Conservation (phyloP, 345 rosid genomes). For the Syzygium jambos region DNA sequence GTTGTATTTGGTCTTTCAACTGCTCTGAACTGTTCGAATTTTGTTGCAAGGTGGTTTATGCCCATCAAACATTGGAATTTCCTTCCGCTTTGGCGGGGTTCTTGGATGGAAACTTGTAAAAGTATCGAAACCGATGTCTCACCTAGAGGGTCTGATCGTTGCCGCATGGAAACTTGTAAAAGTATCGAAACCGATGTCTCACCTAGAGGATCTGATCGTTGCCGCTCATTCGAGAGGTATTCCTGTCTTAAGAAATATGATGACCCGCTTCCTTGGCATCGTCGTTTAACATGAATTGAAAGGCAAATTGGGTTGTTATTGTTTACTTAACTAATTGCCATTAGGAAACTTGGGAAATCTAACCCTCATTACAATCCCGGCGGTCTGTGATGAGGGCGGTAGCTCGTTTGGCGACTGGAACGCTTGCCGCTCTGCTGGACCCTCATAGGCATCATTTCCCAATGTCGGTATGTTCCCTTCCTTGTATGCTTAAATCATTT, state of each 20-base stretch:
- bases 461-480: conserved; percentile 55
- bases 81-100: conserved; percentile 63
- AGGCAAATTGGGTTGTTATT: background rate
- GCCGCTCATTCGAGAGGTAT: conserved; percentile 76
- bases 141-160: conserved; percentile 71
- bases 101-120: conserved; percentile 80
- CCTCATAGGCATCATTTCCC: conserved; percentile 86
- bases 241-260: background rate
- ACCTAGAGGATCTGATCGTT: conserved; percentile 71
- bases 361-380: conserved; percentile 60
- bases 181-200: conserved; percentile 52
- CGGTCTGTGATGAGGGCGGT: conserved; percentile 66
- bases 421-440: conserved; percentile 49
- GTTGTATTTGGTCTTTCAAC: background rate
- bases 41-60: conserved; percentile 69
- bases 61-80: conserved; percentile 78
- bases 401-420: conserved; percentile 59
- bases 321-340: background rate
- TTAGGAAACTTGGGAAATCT: conserved; percentile 85
- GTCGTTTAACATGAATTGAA: background rate
- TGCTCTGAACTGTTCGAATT: background rate
- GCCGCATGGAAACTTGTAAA: conserved; percentile 73
- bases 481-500: no score
- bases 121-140: conserved; percentile 52
- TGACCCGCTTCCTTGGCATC: background rate